phyloP scores from a whole-genome alignment of 202 grass and related monocot genomes.

The Cymbopogon flexuosus region DNA sequence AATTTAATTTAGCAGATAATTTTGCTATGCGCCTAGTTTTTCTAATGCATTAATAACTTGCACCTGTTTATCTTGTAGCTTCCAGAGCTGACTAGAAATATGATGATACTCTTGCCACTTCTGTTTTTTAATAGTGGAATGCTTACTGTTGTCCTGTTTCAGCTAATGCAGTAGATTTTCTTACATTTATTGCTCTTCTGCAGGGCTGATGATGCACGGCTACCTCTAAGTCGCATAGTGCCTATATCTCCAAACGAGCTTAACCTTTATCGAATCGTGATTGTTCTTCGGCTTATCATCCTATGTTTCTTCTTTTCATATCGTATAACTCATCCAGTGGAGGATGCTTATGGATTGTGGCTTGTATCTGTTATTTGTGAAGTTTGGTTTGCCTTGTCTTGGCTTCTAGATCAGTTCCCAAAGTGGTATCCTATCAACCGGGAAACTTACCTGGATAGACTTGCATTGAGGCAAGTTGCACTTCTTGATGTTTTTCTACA shows the following conservation, averaged over 20 bases:
- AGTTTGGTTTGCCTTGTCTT: slow-evolving; percentile 98
- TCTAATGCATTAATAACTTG: neutral
- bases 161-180: neutral
- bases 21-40: neutral
- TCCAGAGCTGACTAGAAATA: neutral
- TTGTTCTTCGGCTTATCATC: slow-evolving; percentile 88
- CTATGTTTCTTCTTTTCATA: slow-evolving; percentile 99
- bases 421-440: slow-evolving; percentile 98
- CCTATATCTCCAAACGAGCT: slow-evolving; percentile 77
- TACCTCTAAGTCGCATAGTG: slow-evolving; percentile 81
- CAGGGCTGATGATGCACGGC: slow-evolving; percentile 92
- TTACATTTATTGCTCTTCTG: slow-evolving; percentile 31
- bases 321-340: slow-evolving; percentile 89
- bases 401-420: slow-evolving; percentile 98
- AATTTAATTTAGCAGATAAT: neutral
- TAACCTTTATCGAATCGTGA: slow-evolving; percentile 82
- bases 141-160: neutral
- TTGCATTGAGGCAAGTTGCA: slow-evolving; percentile 66
- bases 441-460: slow-evolving; percentile 89
- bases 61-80: neutral
- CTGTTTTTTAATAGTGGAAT: neutral
- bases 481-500: slow-evolving; percentile 2
- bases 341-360: slow-evolving; percentile 92
- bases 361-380: slow-evolving; percentile 79
- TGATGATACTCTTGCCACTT: neutral